Evolutionary conservation across 257 asterid species (phyloP), one percentile per base, ranked within the genome.

Genomic region (Plectranthus barbatus): DNA sequence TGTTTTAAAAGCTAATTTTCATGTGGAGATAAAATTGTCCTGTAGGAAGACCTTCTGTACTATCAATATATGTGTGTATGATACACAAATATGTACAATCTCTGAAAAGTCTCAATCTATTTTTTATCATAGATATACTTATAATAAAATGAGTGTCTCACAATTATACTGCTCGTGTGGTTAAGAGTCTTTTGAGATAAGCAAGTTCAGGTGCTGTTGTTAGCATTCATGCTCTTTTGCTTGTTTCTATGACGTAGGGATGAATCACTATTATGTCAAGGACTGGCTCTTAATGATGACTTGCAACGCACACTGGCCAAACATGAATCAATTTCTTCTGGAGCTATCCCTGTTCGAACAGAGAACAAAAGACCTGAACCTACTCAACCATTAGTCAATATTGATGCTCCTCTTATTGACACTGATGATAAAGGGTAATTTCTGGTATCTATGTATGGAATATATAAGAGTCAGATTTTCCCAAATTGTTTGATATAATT

Each of bases 251-350:
- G 40, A 51, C 77, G 67, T 75, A 90, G 99, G 76, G 99, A 93
- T 78, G 99, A 93, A 68, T 85, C 95, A 21, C 76, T 93, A 48
- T 77, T 93, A 69, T 80, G 94, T 77, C 94, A 87, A 80, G 99
- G 96, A 59, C 81, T 93, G 69, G 80, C 97, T n/a, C 82, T 90
- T 58, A 93, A 90, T 72, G 97, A 93, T 68, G 96, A 87, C 73
- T 78, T 93, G 81, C 97, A 93, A 64, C 96, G 92, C 50, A 84
- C 81, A 66, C 72, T 93, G 60, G 96, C 96, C 76, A 90, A 83
- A 74, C 95, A 93, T 56, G 99, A 93, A 66, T 72, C 95, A 63
- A 73, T 93, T 77, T 65, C 94, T 41, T 82, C 97, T 1, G 96
- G 96, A 77, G 68, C 74, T 64, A 60, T 76, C 40, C 29, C 85